Evolutionary conservation across 2,329 filamentous ascomycete species (phyloP), one percentile per base, ranked within the genome.

Genomic region (Paradendryphiella salina): DNA sequence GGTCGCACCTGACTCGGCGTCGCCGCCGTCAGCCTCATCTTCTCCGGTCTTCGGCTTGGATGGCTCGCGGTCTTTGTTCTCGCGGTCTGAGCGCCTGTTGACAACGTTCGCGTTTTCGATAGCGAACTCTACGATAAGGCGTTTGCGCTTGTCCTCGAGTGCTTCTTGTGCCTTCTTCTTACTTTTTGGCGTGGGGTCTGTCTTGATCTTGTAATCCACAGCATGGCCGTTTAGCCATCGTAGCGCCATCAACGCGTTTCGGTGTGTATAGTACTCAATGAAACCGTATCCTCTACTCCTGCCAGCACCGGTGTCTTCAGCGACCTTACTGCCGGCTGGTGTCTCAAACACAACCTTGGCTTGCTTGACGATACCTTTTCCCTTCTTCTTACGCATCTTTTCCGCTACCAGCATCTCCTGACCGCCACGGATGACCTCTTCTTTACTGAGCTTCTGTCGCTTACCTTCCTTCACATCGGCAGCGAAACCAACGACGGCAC

Each of bases 91-190:
- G 46, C 95, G 82, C 57, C 94, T 82, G 60, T 86, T 83, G n/a
- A 99, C 87, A 1, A 99, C 94, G 67, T 96, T 92, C 1, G 90
- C 92, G 65, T 99, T 99, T 76, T 99, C 94, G 71, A 99, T 96
- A 15, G 94, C 91, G 71, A 99, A 99, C 73, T 99, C 95, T 31
- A 93, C 93, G 67, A 99, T 90, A 43, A 99, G 76, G 10, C 94
- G 82, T 74, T 94, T 92, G 71, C 90, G 93, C 75, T 88, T 90
- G 59, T 94, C 91, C 45, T 82, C 73, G n/a, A 77, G 46, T 4
- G 76, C 77, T 41, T 79, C 78, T 13, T 69, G 66, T 0, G 63
- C 61, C 2, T 57, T 57, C 42, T 70, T 69, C 54, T 74, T 75
- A 53, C 69, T 67, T 59, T 75, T 77, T 15, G 69, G 70, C 50